A percentile compares a stretch with the other conserved stretches of the same genome.
These are phyloP conservation scores for Vanilla planifolia DNA, from an alignment of 106 monocot species.

Conservation along the genomic window DNA sequence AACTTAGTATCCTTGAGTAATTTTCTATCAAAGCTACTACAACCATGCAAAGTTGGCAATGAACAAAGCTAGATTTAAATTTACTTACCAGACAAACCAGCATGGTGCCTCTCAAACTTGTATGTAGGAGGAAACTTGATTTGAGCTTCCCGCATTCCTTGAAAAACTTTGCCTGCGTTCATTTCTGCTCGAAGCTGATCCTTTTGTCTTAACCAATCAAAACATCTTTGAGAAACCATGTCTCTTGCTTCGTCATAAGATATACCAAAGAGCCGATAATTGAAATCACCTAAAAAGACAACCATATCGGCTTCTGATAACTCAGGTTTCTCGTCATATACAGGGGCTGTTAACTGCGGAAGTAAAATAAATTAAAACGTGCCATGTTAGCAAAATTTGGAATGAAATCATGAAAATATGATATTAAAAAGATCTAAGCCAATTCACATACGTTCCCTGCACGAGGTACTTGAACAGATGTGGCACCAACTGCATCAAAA, in stretches of 20 bases:
- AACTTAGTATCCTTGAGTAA: not conserved
- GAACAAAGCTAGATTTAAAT: too few species aligned
- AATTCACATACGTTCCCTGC: conserved; percentile 50
- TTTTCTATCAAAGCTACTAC: not conserved
- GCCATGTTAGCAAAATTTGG: not conserved
- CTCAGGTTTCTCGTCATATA: conserved; percentile 30
- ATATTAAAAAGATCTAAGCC: conserved; percentile 3
- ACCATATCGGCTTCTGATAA: conserved; percentile 44
- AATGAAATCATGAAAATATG: not conserved
- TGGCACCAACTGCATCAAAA: conserved; percentile 45
- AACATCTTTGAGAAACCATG: conserved; percentile 39
- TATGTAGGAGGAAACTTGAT: conserved; percentile 29
- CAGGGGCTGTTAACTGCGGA: conserved; percentile 16
- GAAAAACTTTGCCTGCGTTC: conserved; percentile 34
- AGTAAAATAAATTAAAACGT: not conserved
- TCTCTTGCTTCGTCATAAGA: conserved; percentile 43
- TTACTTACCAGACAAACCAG: conserved; percentile 23
- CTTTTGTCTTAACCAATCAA: conserved; percentile 44
- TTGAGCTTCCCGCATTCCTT: conserved; percentile 35
- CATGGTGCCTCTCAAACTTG: conserved; percentile 23
- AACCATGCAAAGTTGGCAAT: not conserved
- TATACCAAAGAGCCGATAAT: conserved; percentile 28
- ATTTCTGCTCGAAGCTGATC: conserved; percentile 36
- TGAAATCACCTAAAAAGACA: conserved; percentile 39
- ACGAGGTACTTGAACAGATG: conserved; percentile 47